Base-by-base conservation (phyloP, 2,329 filamentous ascomycete species). In the Aspergillus aculeatinus region DNA sequence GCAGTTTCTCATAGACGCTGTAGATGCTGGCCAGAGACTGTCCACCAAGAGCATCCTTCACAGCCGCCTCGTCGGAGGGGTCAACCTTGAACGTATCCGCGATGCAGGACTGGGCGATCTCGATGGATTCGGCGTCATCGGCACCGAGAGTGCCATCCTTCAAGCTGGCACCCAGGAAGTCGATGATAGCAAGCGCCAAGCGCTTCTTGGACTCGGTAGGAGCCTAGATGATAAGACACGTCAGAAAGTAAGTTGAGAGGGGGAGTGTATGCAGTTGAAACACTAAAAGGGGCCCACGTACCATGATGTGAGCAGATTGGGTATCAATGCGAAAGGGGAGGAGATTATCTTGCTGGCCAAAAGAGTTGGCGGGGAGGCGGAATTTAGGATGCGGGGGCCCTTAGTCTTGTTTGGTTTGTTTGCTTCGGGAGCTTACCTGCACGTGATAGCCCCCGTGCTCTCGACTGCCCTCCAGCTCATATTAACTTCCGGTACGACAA, bases 11-110 rank as follows among this genome's bases (percentile, higher is more conserved):
- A 80, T 97, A 98, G 66, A 97, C 92, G 73, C 87, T 87, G 83
- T 96, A 99, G 80, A 99, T 96, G 77, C 89, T 88, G 63, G 92
- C 84, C 63, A 99, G 88, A 75, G 89, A 93, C 81, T 98, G 92
- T 65, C 88, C 85, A 72, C 92, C 93, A 66, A 96, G 82, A 67
- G 93, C 92, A 67, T 90, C 86, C 66, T 86, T 81, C 69, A 94
- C 82, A 69, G 91, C 88, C 58, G 84, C 81, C 71, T 87, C 82
- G 78, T 96, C 88, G 64, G 83, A 80, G n/a, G 91, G 86, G 79
- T 98, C 92, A 71, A 99, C 90, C 78, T 96, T 92, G 86, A 98
- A 99, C 68, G 90, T 89, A 76, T 98, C 94, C 68, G 89, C 86
- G 77, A 99, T 98, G 81, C 94, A 97, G 80, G 93, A 93, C 74